Base-by-base conservation (phyloP, 768 basidiomycete species). In the Russula sp. region DNA sequence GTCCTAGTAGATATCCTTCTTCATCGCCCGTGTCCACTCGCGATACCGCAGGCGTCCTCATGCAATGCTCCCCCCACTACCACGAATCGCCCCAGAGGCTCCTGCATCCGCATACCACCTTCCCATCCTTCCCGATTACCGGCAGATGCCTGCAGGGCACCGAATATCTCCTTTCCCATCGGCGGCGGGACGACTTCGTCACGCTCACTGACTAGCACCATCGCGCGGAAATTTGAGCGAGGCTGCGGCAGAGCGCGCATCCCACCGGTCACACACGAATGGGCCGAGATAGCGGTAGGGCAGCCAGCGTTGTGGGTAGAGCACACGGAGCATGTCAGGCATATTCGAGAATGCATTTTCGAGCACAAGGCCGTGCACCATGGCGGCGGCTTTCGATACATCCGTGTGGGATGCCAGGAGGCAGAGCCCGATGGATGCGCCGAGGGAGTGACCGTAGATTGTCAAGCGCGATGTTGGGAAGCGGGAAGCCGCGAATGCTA, bases 301-400 rank as follows among this genome's bases (percentile, higher is more conserved):
- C 7, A 83, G 64, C 80, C 79, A 82, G 22, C 70, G 71, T 48
- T 79, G 75, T 0, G 81, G 79, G 63, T 84, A 83, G 8, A 84
- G 70, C 10, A 79, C 76, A 24, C 71, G 67, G 16, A 83, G 74
- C 81, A 84, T 83, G 8, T 65, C 74, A 0, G 79, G 77, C 22
- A 82, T 76, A 18, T 78, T 80, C 1, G 79, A 72, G 59, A 84
- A 78, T 0, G 82, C 77, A 69, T 84, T 84, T 71, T 84, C 82
- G 5, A 83, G 71, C 9, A 83, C 72, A 13, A 81, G 59, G 2
- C 79, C 82, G 20, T 67, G 63, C 24, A 79, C 71, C 7, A 20
- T 18, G 34, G 34, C 7, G 16, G 26, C 8, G 9, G 62, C 2
- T 9, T 62, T 16, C 64, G 63, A 9, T 22, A 40, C 42, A 2